Percentiles rank a stretch among this genome's conserved stretches.
phyloP scores from a whole-genome alignment of 345 rosid genomes.

The Geranium rotundifolium region DNA sequence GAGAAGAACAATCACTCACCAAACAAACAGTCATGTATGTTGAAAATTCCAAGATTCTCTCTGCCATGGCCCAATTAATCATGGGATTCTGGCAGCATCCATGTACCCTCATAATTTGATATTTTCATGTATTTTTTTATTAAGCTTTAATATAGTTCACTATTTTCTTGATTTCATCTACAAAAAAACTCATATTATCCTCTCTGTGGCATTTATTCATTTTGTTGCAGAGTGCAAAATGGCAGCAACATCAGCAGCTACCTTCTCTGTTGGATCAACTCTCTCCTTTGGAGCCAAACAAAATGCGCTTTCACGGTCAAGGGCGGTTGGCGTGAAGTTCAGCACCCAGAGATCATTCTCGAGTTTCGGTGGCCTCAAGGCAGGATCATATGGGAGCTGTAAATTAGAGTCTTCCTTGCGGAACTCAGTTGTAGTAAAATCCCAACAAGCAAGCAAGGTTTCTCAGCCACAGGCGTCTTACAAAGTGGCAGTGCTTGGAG shows the following conservation, averaged over 20 bases:
- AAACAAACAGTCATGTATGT: background rate
- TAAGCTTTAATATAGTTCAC: background rate
- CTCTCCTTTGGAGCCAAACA: conserved; percentile 7
- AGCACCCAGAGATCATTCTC: conserved; percentile 20
- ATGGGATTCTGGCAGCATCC: background rate
- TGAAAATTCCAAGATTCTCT: background rate
- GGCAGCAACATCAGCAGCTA: conserved; percentile 14
- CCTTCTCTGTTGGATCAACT: conserved; percentile 11
- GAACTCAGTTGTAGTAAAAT: conserved; percentile 25
- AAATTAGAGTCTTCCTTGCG: conserved; percentile 48
- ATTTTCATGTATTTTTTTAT: too few relatives aligned
- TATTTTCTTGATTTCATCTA: too few relatives aligned
- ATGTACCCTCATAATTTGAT: background rate
- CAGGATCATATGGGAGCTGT: conserved; percentile 18
- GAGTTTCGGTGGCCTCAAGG: conserved; percentile 27
- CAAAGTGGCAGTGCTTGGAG: conserved; percentile 87
- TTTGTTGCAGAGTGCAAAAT: conserved; percentile 3
- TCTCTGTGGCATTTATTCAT: background rate
- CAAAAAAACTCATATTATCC: background rate
- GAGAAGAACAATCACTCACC: too few relatives aligned
- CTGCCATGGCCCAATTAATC: too few relatives aligned
- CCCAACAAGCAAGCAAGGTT: conserved; percentile 22
- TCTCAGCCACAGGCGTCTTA: conserved; percentile 53
- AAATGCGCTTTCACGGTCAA: conserved; percentile 6
- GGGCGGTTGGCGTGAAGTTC: conserved; percentile 4